Percentiles rank a stretch among this genome's conserved stretches.
Conservation (phyloP, 2,329 filamentous ascomycete species). For the Colletotrichum cuscutae region DNA sequence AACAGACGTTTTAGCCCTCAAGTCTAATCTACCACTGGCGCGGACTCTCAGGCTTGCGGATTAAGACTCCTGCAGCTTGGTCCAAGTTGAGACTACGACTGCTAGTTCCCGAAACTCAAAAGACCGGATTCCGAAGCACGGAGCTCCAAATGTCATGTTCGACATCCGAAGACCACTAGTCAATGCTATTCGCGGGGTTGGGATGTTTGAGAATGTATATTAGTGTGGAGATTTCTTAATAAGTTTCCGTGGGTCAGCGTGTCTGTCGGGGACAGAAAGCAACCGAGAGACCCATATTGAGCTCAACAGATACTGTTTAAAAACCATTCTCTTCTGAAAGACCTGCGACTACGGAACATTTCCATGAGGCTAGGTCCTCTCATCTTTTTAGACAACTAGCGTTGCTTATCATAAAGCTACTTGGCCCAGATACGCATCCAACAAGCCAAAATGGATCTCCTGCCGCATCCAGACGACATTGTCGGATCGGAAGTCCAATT, state of each 20-base stretch:
- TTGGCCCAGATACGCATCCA: not conserved
- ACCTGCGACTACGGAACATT: not conserved
- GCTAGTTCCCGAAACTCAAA: too few species aligned
- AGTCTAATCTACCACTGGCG: too few species aligned
- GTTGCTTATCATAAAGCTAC: not conserved
- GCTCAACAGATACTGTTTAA: not conserved
- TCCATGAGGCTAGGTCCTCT: not conserved
- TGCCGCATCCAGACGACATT: conserved; percentile 7
- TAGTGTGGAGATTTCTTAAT: not conserved
- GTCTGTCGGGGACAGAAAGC: not conserved
- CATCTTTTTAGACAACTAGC: not conserved
- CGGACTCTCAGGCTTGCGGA: too few species aligned
- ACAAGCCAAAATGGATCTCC: not conserved
- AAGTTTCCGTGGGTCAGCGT: not conserved
- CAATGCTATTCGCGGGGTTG: too few species aligned
- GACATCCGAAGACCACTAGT: too few species aligned
- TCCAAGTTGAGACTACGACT: too few species aligned
- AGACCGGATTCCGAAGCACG: too few species aligned
- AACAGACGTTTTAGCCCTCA: too few species aligned
- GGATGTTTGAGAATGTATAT: not conserved
- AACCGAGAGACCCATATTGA: not conserved
- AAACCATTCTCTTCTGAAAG: not conserved
- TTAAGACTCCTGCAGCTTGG: too few species aligned
- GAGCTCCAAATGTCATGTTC: too few species aligned
- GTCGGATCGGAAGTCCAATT: too few species aligned